A percentile compares a stretch with the other conserved stretches of the same genome.
These are phyloP conservation scores for Lenwebbia sp. DNA, from an alignment of 345 rosid genomes.

Conservation along the genomic window DNA sequence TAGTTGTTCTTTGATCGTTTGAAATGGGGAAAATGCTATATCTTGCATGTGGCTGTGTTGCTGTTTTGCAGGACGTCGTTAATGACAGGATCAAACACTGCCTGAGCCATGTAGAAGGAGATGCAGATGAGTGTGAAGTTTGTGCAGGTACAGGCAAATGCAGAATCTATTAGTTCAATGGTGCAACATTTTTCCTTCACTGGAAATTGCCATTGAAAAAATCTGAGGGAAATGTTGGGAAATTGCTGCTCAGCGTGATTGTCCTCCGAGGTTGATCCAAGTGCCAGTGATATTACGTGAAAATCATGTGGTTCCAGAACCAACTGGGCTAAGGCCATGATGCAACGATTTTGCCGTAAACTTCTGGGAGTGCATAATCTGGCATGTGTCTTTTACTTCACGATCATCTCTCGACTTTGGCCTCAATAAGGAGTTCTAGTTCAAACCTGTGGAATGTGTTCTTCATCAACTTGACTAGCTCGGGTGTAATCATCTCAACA, in stretches of 20 bases:
- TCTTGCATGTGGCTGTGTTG: not conserved
- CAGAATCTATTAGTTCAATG: slow-evolving; percentile 36
- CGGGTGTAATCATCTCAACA: not conserved
- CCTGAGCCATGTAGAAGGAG: slow-evolving; percentile 65
- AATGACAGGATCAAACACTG: slow-evolving; percentile 78
- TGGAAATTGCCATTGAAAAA: not conserved
- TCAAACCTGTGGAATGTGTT: not conserved
- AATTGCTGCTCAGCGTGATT: not conserved
- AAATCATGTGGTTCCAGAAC: not conserved
- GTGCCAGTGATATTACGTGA: not conserved
- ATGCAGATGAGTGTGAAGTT: slow-evolving; percentile 56
- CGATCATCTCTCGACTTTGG: not conserved
- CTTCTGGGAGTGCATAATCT: not conserved
- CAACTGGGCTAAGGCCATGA: not conserved
- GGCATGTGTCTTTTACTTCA: not conserved
- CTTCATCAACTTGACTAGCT: not conserved
- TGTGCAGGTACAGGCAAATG: slow-evolving; percentile 85
- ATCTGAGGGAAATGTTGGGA: not conserved
- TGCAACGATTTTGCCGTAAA: not conserved
- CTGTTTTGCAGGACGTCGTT: slow-evolving; percentile 49
- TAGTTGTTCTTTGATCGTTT: not conserved
- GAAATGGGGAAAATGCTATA: not conserved
- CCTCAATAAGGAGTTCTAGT: not conserved
- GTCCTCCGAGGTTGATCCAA: not conserved
- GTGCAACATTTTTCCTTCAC: not conserved